Base-by-base conservation (phyloP, 768 basidiomycete genomes). In the Nevesoporus exiguus region DNA sequence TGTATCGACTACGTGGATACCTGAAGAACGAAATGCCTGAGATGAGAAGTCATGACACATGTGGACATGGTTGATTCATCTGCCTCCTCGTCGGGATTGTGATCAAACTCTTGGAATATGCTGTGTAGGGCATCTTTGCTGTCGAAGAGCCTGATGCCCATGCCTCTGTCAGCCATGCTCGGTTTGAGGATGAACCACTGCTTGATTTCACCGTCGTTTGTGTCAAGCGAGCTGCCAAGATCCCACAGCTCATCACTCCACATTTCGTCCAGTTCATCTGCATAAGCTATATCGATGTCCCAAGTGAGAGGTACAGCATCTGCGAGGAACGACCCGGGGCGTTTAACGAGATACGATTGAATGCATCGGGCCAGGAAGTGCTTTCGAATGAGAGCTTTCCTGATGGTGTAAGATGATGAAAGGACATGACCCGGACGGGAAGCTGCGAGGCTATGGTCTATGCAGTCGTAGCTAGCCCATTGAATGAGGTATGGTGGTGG, bases 141-240 rank as follows among this genome's bases (percentile, higher is more conserved):
- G 49, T 87, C 83, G 72, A 99, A 98, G 44, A 99, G 73, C 42
- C 94, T 75, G 59, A 99, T 94, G 2, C 96, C 97, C 79, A 93
- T 92, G 13, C 94, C 97, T 47, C 93, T 81, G 74, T 98, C 95
- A 1, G 94, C 88, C 90, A 99, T 96, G 17, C 93, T 92, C 43
- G 97, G 95, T 73, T 99, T 99, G 48, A 99, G 73, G 56, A 99
- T 96, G 81, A 87, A 98, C 96, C 96, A 98, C 47, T 61, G 74
- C 17, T 58, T 60, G 27, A 40, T 45, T n/a, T 52, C 41, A 17
- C 21, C 25, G 13, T 8, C 36, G 19, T 73, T 74, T 5, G 64
- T 58, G 21, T 84, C 79, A 29, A 97, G 77, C 19, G 77, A 74
- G 42, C 79, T 71, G 7, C 80, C 83, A 14, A 98, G 80, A 47